A percentile compares a stretch with the other conserved stretches of the same genome.
Evolutionary conservation across 2,329 filamentous ascomycete genomes (phyloP).

Genomic region (Penicillium olsonii): DNA sequence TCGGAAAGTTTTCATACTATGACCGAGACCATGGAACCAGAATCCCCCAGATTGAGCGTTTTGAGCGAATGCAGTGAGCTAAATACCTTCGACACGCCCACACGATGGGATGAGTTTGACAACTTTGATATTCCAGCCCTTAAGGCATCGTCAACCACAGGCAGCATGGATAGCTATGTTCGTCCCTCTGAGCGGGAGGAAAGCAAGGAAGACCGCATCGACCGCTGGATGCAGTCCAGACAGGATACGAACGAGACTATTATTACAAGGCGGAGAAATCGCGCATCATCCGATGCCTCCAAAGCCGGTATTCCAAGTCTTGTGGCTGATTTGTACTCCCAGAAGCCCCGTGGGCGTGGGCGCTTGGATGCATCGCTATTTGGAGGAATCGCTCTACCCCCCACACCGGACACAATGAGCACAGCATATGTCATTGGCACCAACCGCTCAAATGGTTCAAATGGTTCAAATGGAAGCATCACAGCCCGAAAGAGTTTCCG

Average conservation of each 20-base stretch:
- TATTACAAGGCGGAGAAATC: slow-evolving; percentile 19
- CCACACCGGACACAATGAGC: slow-evolving; percentile 48
- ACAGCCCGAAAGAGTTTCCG: slow-evolving; percentile 28
- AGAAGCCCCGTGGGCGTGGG: slow-evolving; percentile 28
- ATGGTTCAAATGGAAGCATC: slow-evolving; percentile 35
- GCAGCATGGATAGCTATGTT: slow-evolving; percentile 20
- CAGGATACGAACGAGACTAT: slow-evolving; percentile 19
- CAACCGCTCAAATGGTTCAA: slow-evolving; percentile 25
- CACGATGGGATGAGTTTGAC: slow-evolving; percentile 24
- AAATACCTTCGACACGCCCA: slow-evolving; percentile 32
- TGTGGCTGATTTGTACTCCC: slow-evolving; percentile 27
- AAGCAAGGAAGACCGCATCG: slow-evolving; percentile 28
- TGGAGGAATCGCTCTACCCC: slow-evolving; percentile 37
- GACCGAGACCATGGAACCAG: slow-evolving; percentile 34
- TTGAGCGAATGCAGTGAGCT: slow-evolving; percentile 49
- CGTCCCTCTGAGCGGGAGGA: slow-evolving; percentile 17
- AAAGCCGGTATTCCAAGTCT: slow-evolving; percentile 21
- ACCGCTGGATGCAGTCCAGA: slow-evolving; percentile 35
- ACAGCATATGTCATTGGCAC: slow-evolving; percentile 35
- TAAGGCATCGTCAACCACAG: slow-evolving; percentile 14
- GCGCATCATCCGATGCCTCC: slow-evolving; percentile 24
- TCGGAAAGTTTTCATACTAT: slow-evolving; percentile 40
- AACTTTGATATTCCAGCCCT: slow-evolving; percentile 32
- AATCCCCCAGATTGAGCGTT: slow-evolving; percentile 45
- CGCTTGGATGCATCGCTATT: slow-evolving; percentile 35